These are phyloP conservation scores for Pichia exigua DNA, from an alignment of 805 yeast species.

Conservation along the genomic window DNA sequence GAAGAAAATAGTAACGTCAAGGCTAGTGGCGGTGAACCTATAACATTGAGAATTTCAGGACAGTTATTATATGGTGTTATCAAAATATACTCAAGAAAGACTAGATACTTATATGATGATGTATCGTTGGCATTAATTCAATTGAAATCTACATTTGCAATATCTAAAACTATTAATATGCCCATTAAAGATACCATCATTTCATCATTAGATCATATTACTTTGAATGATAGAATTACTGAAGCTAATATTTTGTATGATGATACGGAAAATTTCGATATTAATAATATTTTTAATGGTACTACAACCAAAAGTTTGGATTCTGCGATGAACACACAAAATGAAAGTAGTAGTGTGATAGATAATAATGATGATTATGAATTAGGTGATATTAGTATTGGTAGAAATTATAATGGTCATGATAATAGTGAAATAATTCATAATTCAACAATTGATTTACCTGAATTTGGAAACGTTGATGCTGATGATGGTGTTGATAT, in stretches of 20 bases:
- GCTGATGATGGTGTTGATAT: neutral
- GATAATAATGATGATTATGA: conserved; percentile 1
- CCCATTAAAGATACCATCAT: conserved; percentile 55
- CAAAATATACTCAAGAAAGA: conserved; percentile 76
- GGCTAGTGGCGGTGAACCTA: conserved; percentile 37
- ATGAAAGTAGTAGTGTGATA: neutral
- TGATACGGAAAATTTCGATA: conserved; percentile 42
- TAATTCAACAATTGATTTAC: conserved; percentile 11
- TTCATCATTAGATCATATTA: conserved; percentile 49
- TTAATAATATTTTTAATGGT: conserved; percentile 27
- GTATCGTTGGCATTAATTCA: conserved; percentile 68
- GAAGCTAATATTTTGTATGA: conserved; percentile 62
- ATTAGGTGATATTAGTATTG: conserved; percentile 6
- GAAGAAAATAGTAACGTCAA: neutral
- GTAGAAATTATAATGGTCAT: conserved; percentile 3
- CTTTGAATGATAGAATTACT: conserved; percentile 71
- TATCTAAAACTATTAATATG: conserved; percentile 44
- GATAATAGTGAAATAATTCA: neutral
- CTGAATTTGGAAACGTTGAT: conserved; percentile 12
- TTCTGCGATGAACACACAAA: neutral
- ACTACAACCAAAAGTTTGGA: neutral
- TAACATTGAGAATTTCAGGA: conserved; percentile 77
- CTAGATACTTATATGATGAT: conserved; percentile 76
- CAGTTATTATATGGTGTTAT: conserved; percentile 83
- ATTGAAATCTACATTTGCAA: conserved; percentile 58